Conservation (phyloP, 768 basidiomycete species). For the Pluteus cervinus region DNA sequence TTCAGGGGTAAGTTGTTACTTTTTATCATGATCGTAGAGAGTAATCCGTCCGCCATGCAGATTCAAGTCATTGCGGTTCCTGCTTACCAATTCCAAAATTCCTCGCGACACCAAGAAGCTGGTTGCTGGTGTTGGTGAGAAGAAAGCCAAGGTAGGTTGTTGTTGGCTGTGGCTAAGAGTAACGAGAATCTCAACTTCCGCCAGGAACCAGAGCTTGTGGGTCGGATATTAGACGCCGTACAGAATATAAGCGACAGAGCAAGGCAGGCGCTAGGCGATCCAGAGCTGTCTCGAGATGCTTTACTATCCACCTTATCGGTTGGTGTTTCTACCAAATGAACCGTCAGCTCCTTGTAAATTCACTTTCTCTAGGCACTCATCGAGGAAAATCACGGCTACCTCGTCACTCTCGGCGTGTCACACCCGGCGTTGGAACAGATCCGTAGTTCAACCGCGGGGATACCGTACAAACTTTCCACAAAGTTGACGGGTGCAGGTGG, state of each 20-base stretch:
- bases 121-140: conserved; percentile 81
- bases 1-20: conserved; percentile 64
- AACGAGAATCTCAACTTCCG: conserved; percentile 7
- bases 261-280: conserved; percentile 63
- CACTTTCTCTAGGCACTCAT: conserved; percentile 60
- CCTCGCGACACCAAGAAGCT: conserved; percentile 92
- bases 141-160: conserved; percentile 51
- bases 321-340: conserved; percentile 23
- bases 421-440: conserved; percentile 86
- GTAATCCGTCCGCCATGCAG: conserved; percentile 31
- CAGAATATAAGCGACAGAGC: conserved; percentile 86
- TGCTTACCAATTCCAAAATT: conserved; percentile 90
- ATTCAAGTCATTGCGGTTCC: conserved; percentile 85
- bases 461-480: conserved; percentile 75
- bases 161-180: conserved; percentile 4
- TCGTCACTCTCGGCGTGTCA: conserved; percentile 84
- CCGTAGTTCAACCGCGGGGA: conserved; percentile 56
- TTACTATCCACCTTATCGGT: conserved; percentile 69
- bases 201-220: conserved; percentile 83
- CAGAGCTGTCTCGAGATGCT: conserved; percentile 58
- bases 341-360: conserved; percentile 11
- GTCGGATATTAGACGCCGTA: conserved; percentile 71
- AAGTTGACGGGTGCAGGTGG: conserved; percentile 98
- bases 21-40: conserved; percentile 9
- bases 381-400: conserved; percentile 82